Evolutionary conservation across 148 eudicot genomes (phyloP).

Genomic region (Drosera capensis): DNA sequence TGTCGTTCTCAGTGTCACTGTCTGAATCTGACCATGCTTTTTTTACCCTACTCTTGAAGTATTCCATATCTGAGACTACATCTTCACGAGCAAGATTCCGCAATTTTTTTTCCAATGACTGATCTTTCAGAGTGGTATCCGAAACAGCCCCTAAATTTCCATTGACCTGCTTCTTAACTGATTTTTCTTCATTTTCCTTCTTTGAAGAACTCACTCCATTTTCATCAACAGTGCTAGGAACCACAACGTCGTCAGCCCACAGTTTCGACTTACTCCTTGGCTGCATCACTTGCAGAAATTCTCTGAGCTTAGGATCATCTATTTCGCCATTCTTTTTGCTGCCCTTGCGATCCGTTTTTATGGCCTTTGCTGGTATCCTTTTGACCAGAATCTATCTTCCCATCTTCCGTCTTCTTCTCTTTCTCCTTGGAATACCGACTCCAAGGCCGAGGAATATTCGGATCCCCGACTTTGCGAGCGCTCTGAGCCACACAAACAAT

Average conservation of each 20-base stretch:
- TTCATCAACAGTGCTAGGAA: slow-evolving; percentile 20
- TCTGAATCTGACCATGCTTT: slow-evolving; percentile 84
- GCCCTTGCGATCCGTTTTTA: slow-evolving; percentile 11
- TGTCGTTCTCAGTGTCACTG: slow-evolving; percentile 18
- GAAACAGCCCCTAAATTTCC: slow-evolving; percentile 15
- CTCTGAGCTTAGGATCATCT: slow-evolving; percentile 51
- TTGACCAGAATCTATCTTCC: slow-evolving; percentile 12
- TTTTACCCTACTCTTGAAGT: slow-evolving; percentile 72
- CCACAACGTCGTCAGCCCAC: slow-evolving; percentile 69
- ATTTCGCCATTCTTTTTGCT: slow-evolving; percentile 12
- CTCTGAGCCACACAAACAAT: slow-evolving; percentile 20
- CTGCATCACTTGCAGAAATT: slow-evolving; percentile 72
- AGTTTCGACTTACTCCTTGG: slow-evolving; percentile 59
- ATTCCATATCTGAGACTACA: slow-evolving; percentile 57
- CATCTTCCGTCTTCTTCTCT: slow-evolving; percentile 30
- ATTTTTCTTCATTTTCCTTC: slow-evolving; percentile 11
- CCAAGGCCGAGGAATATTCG: slow-evolving; percentile 79
- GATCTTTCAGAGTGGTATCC: slow-evolving; percentile 11
- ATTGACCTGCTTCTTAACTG: slow-evolving; percentile 4
- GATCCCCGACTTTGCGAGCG: slow-evolving; percentile 78
- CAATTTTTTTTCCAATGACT: slow-evolving; percentile 15
- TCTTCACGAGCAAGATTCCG: slow-evolving; percentile 19
- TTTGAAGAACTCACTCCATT: slow-evolving; percentile 11
- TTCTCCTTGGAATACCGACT: slow-evolving; percentile 59
- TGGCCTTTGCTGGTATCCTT: slow-evolving; percentile 5